Conservation (phyloP, 176 grass and related monocot genomes). For the Tuctoria greenei region DNA sequence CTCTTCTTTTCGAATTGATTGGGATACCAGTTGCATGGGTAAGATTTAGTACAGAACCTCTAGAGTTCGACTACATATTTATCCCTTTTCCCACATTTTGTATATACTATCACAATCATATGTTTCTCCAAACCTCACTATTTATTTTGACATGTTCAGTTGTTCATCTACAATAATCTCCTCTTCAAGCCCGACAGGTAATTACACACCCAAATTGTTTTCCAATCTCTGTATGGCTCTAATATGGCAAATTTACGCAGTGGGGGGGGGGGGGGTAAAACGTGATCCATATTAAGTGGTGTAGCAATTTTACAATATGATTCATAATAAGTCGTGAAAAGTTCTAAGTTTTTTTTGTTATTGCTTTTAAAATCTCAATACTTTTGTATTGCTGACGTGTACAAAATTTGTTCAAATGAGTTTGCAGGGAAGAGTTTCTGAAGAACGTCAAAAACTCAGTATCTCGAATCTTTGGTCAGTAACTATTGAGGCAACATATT, state of each 20-base stretch:
- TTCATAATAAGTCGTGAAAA: neutral
- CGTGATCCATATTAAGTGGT: neutral
- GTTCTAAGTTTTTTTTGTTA: too few species aligned
- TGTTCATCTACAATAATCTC: conserved; percentile 91
- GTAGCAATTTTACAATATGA: too few species aligned
- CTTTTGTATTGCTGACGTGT: neutral
- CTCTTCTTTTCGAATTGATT: conserved; percentile 61
- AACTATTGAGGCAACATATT: neutral
- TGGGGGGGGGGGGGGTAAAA: neutral
- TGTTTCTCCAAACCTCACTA: neutral
- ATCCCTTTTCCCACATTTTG: neutral
- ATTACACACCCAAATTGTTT: neutral
- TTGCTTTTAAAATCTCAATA: neutral
- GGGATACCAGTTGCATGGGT: conserved; percentile 85
- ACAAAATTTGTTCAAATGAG: neutral
- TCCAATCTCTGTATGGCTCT: neutral
- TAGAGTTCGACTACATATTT: neutral
- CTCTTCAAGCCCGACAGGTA: conserved; percentile 89
- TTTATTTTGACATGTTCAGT: conserved; percentile 48
- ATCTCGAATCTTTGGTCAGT: conserved; percentile 65
- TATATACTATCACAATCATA: neutral
- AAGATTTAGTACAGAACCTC: conserved; percentile 26
- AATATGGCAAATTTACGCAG: neutral
- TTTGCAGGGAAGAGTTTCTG: conserved; percentile 71
- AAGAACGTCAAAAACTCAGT: conserved; percentile 55